A percentile compares a stretch with the other conserved stretches of the same genome.
phyloP scores from a whole-genome alignment of 805 yeast genomes.

The Wickerhamomyces mucosus region DNA sequence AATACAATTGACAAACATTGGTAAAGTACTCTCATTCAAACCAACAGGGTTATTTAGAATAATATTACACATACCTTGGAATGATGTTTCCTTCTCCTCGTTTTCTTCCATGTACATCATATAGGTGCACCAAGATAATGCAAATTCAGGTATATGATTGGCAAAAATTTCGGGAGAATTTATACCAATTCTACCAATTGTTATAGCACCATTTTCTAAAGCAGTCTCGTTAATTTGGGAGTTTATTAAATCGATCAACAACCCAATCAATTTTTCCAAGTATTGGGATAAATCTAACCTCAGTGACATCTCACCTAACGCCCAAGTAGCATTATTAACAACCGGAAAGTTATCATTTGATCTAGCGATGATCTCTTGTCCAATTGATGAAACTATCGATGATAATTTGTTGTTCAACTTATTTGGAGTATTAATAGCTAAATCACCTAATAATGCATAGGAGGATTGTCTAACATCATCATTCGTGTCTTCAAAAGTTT shows the following conservation, averaged over 20 bases:
- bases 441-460: conserved; percentile 84
- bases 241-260: conserved; percentile 52
- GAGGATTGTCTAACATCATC: conserved; percentile 92
- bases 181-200: conserved; percentile 79
- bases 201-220: conserved; percentile 79
- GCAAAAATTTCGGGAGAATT: conserved; percentile 49
- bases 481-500: conserved; percentile 64
- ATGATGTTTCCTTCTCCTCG: conserved; percentile 82
- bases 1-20: conserved; percentile 48
- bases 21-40: conserved; percentile 40
- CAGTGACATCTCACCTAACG: conserved; percentile 78
- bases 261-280: conserved; percentile 40
- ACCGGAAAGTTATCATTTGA: conserved; percentile 47
- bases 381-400: conserved; percentile 53
- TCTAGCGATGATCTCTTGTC: conserved; percentile 54
- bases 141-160: conserved; percentile 46
- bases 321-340: conserved; percentile 88
- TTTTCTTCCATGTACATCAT: conserved; percentile 64
- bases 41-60: conserved; percentile 61
- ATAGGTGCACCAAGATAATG: conserved; percentile 61
- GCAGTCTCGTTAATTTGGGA: conserved; percentile 48
- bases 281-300: conserved; percentile 45
- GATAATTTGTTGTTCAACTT: conserved; percentile 30
- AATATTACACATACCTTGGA: conserved; percentile 71
- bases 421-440: conserved; percentile 47